Conservation (phyloP, 257 asterid species). For the Scutellaria minor region DNA sequence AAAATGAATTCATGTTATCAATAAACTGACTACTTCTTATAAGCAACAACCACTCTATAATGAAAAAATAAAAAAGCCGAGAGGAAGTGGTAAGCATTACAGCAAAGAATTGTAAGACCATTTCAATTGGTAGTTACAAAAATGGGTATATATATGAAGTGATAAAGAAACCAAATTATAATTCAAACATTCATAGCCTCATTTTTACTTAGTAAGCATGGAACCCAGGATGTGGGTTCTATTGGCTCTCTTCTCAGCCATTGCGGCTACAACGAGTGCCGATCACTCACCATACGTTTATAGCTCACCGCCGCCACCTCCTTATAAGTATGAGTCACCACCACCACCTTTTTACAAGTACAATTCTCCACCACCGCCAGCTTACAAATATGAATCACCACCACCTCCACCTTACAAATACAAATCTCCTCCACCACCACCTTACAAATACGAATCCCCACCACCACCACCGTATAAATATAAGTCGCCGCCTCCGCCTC, state of each 20-base stretch:
- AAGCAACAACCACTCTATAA: too few species aligned
- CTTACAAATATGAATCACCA: background rate
- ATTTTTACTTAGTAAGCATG: background rate
- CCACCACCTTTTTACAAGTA: background rate
- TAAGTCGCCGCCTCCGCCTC: background rate
- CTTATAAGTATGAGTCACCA: background rate
- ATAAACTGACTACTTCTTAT: too few species aligned
- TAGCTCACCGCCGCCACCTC: conserved; percentile 5
- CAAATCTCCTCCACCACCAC: background rate
- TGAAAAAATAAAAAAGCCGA: too few species aligned
- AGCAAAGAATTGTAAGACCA: too few species aligned
- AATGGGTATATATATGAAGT: too few species aligned
- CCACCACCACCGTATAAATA: background rate
- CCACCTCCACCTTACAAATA: background rate
- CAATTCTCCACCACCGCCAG: background rate
- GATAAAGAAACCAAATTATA: too few species aligned
- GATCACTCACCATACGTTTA: background rate
- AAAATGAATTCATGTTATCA: too few species aligned
- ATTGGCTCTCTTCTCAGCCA: conserved; percentile 18
- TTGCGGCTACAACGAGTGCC: background rate
- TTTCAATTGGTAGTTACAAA: too few species aligned
- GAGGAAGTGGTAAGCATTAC: too few species aligned
- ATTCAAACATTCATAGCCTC: too few species aligned
- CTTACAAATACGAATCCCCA: background rate
- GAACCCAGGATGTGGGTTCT: conserved; percentile 25